Conservation (phyloP, 441 rosid genomes). For the Gossypium lobatum region DNA sequence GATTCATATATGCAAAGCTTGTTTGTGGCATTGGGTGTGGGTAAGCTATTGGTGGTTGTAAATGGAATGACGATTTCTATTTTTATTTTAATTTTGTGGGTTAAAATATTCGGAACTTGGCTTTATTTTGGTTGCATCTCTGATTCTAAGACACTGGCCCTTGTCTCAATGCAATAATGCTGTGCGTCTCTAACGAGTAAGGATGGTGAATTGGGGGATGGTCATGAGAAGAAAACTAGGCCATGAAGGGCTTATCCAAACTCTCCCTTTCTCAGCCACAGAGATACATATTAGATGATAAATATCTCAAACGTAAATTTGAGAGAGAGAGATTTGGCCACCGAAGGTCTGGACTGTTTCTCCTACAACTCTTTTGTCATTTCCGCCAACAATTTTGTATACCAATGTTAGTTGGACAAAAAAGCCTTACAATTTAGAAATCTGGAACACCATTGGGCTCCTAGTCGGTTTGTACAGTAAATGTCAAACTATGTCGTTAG, state of each 20-base stretch:
- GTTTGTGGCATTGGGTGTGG: slow-evolving; percentile 34
- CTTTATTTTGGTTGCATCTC: no score
- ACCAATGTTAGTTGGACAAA: background rate
- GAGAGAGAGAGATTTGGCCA: slow-evolving; percentile 1
- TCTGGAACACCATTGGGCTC: background rate
- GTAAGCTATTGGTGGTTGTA: slow-evolving; percentile 45
- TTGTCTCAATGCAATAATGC: no score
- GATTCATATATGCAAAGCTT: slow-evolving; percentile 16
- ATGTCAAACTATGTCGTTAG: background rate
- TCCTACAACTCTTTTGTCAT: background rate
- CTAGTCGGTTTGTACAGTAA: no score
- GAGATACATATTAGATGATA: background rate
- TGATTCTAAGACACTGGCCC: no score
- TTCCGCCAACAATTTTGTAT: background rate
- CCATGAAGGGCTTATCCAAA: slow-evolving; percentile 43
- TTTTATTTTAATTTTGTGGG: background rate
- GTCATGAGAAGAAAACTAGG: slow-evolving; percentile 14
- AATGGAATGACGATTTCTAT: slow-evolving; percentile 1
- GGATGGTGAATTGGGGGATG: background rate
- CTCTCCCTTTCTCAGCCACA: slow-evolving; percentile 33
- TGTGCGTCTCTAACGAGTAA: no score
- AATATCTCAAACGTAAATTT: background rate
- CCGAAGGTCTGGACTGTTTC: background rate
- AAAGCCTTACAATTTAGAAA: background rate
- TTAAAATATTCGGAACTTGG: no score